Evolutionary conservation across 805 yeast genomes (phyloP), one percentile per base, ranked within the genome.

Genomic region (Sugiyamaella qingdaonensis): DNA sequence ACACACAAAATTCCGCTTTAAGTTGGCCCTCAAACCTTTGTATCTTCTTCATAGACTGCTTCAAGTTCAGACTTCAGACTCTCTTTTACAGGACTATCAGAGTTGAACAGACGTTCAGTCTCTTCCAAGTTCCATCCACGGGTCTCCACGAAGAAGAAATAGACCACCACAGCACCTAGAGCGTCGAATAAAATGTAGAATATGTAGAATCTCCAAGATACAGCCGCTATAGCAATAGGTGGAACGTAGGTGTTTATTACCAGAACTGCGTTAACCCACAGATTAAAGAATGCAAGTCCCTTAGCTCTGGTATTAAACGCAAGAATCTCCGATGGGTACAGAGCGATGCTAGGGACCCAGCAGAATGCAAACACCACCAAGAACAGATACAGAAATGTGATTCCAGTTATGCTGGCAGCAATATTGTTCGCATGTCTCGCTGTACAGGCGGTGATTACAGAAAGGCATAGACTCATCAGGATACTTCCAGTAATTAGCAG

Each of bases 81-180:
- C 16, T 36, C 42, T 36, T 36, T 37, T 24, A 52, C 52, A 14
- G 55, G 55, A 36, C 43, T 21, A 7, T 34, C 41, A 14, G 32
- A 41, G 27, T 75, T 77, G 16, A 66, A 66, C 51, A 85, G 81
- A 64, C 81, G 81, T 64, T 85, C 90, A 67, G 85, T 79, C 64
- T 84, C 88, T 68, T 85, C 90, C 68, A 85, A 76, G 34, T 85
- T 75, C 65, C 88, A 78, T 48, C 87, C 87, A 27, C 84, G 80
- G 39, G 89, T 84, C 72, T 85, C 91, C 36, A 90, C 90, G 67
- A 81, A 85, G 67, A 77, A 78, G 43, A 64, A 74, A 39, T 52
- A 57, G 61, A 64, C 73, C 29, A 68, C 52, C 11, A 60, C 58
- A 43, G 65, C 58, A 52, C 75, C 75, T 29, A 73, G 55, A 43